Percentiles rank a stretch among this genome's conserved stretches.
Conservation (phyloP, 345 rosid genomes). For the Populus nigra region DNA sequence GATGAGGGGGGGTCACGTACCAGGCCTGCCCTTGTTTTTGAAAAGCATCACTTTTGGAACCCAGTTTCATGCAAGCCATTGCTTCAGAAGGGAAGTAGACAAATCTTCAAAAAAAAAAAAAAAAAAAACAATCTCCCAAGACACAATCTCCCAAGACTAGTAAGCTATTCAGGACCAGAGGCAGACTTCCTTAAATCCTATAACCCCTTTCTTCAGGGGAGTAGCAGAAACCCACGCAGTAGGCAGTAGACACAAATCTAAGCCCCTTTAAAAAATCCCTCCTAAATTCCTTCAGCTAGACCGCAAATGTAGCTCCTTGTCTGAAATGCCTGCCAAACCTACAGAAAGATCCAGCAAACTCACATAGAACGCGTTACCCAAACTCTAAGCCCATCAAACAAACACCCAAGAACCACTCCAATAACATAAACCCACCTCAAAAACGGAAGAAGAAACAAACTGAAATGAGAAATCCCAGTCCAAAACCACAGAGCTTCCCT, state of each 20-base stretch:
- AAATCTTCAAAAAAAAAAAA: slow-evolving; percentile 9
- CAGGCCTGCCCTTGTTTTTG: slow-evolving; percentile 97
- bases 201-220: not conserved
- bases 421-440: slow-evolving; percentile 25
- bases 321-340: slow-evolving; percentile 2
- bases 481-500: slow-evolving; percentile 18
- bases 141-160: not conserved
- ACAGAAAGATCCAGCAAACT: slow-evolving; percentile 19
- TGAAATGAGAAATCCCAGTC: slow-evolving; percentile 10
- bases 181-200: not conserved
- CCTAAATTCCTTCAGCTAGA: slow-evolving; percentile 7
- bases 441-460: not conserved
- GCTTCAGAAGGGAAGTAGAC: slow-evolving; percentile 16
- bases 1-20: slow-evolving; percentile 37
- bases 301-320: slow-evolving; percentile 33
- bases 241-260: slow-evolving; percentile 4
- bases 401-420: slow-evolving; percentile 25
- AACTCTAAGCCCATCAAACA: slow-evolving; percentile 6
- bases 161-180: not conserved
- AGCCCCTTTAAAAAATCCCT: not conserved
- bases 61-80: slow-evolving; percentile 93
- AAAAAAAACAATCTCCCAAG: not conserved
- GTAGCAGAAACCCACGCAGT: not conserved
- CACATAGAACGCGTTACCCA: slow-evolving; percentile 1
- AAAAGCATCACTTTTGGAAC: slow-evolving; percentile 90